Conservation (phyloP, 2,329 filamentous ascomycete species). For the Phymatotrichopsis omnivora region DNA sequence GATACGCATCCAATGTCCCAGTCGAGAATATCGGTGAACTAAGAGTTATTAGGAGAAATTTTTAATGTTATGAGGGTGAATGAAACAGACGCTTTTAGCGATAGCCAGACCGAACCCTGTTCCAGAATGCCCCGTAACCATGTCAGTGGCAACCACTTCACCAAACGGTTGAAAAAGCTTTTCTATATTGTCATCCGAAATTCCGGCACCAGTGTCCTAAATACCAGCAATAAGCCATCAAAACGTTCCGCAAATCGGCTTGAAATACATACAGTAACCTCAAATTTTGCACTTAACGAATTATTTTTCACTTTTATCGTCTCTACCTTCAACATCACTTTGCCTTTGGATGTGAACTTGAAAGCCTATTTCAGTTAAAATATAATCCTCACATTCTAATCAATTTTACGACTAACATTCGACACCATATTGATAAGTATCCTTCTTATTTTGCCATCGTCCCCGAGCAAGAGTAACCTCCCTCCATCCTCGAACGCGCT, state of each 20-base stretch:
- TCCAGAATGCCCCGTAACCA: conserved; percentile 2
- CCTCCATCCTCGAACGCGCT: conserved; percentile 25
- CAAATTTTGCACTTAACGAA: conserved; percentile 21
- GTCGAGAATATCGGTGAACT: conserved; percentile 16
- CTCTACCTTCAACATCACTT: conserved; percentile 26
- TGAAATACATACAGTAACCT: conserved; percentile 5
- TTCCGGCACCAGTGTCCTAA: conserved; percentile 30
- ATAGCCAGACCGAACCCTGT: conserved; percentile 14
- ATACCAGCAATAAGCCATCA: conserved; percentile 18
- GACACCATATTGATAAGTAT: conserved; percentile 29
- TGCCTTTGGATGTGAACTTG: conserved; percentile 29
- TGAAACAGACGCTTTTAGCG: conserved; percentile 10
- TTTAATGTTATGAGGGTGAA: not conserved
- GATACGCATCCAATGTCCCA: conserved; percentile 23
- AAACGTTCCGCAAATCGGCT: conserved; percentile 8
- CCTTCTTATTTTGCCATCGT: conserved; percentile 28
- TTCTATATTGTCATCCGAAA: conserved; percentile 25
- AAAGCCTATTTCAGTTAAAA: conserved; percentile 20
- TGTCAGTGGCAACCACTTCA: conserved; percentile 17
- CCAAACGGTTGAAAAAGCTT: conserved; percentile 26
- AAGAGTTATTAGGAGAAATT: not conserved
- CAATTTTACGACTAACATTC: conserved; percentile 25
- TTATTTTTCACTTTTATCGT: conserved; percentile 17
- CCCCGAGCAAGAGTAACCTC: conserved; percentile 24
- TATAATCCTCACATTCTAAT: no score